Base-by-base conservation (phyloP, 2,329 filamentous ascomycete species). In the Cylindrodendrum hubeiense region DNA sequence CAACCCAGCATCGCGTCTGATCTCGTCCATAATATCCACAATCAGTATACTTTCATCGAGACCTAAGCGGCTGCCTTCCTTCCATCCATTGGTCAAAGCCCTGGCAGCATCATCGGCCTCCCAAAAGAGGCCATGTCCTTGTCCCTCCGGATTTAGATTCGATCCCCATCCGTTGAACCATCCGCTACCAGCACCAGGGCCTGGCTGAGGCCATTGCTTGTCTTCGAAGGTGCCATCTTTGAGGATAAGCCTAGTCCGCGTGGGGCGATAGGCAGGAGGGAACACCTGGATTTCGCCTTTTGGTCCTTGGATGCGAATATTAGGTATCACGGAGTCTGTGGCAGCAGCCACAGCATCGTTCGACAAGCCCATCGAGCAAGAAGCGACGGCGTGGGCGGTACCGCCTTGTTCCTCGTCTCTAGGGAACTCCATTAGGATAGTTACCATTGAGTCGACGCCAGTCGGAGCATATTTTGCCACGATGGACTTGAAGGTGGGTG, bases 51-150 rank as follows among this genome's bases (percentile, higher is more conserved):
- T 34, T 13, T 34, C 33, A 34, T 34, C 33, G 10, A 34, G 9
- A 96, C 90, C 88, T 79, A 95, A 81, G 13, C 84, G 85, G 58
- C 86, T 85, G 75, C 93, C 93, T 83, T 96, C 91, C 72, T 90
- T 86, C 79, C 88, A 89, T 15, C 93, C 92, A 77, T 95, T 93
- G 47, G 90, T 84, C 59, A 97, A 75, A 68, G 91, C 92, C 46
- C 89, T 84, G n/a, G 89, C 92, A 69, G 88, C 90, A 81, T 93
- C 92, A 77, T 94, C 92, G 1, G 92, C 92, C 78, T 94, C 91
- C 90, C 91, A 95, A 80, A 93, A 95, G 91, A 96, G 95, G 46
- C 93, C 93, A 66, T 93, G 90, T 15, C 93, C 93, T 79, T 79
- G 74, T 34, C 81, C 79, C 68, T 78, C 80, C 33, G 77, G 68